phyloP scores from a whole-genome alignment of 169 alveolate species.

The Pseudocohnilembus persalinus region DNA sequence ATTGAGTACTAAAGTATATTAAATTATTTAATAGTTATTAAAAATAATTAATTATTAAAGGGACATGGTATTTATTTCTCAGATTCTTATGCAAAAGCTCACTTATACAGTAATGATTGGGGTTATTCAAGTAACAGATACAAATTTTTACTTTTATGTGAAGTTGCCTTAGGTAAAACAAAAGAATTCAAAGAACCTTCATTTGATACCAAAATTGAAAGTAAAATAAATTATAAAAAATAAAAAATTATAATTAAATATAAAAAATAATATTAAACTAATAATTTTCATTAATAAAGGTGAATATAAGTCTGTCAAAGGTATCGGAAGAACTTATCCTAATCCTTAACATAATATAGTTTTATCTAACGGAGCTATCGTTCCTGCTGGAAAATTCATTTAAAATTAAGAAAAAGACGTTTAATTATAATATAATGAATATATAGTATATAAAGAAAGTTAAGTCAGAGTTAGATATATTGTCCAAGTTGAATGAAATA shows the following conservation, averaged over 20 bases:
- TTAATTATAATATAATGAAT: constrained; percentile 58
- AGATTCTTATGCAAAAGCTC: no score
- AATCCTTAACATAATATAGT: constrained; percentile 39
- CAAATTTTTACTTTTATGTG: constrained; percentile 52
- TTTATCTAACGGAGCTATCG: constrained; percentile 61
- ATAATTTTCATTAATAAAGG: constrained; percentile 4
- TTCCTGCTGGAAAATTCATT: constrained; percentile 61
- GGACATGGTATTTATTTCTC: no score
- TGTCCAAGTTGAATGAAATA: constrained; percentile 23
- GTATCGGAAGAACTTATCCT: constrained; percentile 59
- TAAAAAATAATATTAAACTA: no score
- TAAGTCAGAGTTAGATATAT: constrained; percentile 69
- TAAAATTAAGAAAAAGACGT: constrained; percentile 21
- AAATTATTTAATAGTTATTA: no score
- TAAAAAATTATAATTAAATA: no score
- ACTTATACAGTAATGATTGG: no score
- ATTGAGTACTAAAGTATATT: no score
- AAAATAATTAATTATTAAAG: no score
- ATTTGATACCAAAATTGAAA: constrained; percentile 14
- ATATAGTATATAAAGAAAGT: constrained; percentile 68
- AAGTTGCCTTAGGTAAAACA: constrained; percentile 52
- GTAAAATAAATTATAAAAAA: constrained; percentile 12
- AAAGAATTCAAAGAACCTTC: constrained; percentile 21
- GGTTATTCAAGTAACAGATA: no score
- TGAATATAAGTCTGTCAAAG: constrained; percentile 37